Conservation (phyloP, 768 basidiomycete species). For the Lenzites betulinus region DNA sequence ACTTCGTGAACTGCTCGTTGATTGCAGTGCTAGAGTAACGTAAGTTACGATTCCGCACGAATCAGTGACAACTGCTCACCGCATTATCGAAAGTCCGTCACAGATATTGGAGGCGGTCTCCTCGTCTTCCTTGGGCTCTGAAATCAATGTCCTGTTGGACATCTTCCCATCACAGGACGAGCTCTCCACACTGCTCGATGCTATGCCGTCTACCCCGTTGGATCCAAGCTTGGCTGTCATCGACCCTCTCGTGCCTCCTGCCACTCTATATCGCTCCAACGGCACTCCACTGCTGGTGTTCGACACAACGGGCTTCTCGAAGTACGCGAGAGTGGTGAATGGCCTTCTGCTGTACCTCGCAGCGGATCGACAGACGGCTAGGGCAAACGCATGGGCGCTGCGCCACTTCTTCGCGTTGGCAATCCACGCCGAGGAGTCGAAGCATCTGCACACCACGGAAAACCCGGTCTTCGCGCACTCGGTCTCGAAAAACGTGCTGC, state of each 20-base stretch:
- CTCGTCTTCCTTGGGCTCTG: slow-evolving; percentile 38
- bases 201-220: slow-evolving; percentile 47
- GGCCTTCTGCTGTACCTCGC: slow-evolving; percentile 58
- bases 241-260: slow-evolving; percentile 58
- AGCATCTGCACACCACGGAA: slow-evolving; percentile 49
- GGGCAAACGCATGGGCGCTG: slow-evolving; percentile 63
- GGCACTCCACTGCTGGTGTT: slow-evolving; percentile 19
- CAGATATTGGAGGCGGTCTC: slow-evolving; percentile 27
- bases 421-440: slow-evolving; percentile 62
- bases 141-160: slow-evolving; percentile 45
- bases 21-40: slow-evolving; percentile 36
- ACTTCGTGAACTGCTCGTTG: slow-evolving; percentile 44
- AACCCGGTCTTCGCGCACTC: slow-evolving; percentile 51
- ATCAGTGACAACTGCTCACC: neutral
- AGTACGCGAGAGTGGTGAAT: slow-evolving; percentile 63
- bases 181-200: slow-evolving; percentile 46
- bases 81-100: slow-evolving; percentile 24
- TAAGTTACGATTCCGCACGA: slow-evolving; percentile 20
- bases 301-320: slow-evolving; percentile 56
- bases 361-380: slow-evolving; percentile 62
- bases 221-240: slow-evolving; percentile 60
- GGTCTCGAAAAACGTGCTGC: slow-evolving; percentile 38
- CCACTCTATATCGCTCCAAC: slow-evolving; percentile 26
- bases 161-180: slow-evolving; percentile 52
- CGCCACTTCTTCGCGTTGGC: slow-evolving; percentile 67